A percentile compares a stretch with the other conserved stretches of the same genome.
Evolutionary conservation across 169 alveolate genomes (phyloP).

Genomic region (Eimeria brunetti): DNA sequence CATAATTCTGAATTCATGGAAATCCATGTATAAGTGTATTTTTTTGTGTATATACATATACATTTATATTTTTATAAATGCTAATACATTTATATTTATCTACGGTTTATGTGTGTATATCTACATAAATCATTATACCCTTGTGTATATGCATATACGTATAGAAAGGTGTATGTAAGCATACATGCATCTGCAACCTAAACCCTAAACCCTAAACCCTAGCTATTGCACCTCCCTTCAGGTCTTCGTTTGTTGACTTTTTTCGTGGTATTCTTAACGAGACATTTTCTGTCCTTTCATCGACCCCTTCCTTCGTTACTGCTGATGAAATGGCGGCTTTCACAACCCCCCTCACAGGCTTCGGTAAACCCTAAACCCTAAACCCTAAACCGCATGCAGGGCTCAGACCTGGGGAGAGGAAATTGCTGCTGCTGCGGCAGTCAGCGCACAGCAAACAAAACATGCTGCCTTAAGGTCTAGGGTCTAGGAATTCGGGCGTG

Average conservation of each 20-base stretch:
- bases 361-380: constrained; percentile 56
- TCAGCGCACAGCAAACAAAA: not conserved
- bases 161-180: not conserved
- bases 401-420: not conserved
- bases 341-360: constrained; percentile 51
- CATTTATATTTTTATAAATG: not conserved
- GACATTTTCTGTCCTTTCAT: constrained; percentile 75
- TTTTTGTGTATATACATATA: not conserved
- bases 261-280: constrained; percentile 59
- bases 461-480: not conserved
- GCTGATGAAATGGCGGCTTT: constrained; percentile 81
- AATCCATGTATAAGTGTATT: not conserved
- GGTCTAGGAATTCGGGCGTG: too few relatives aligned
- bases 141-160: constrained; percentile 24
- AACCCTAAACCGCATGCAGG: constrained; percentile 11
- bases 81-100: not conserved
- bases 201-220: constrained; percentile 1
- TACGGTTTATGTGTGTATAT: not conserved
- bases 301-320: constrained; percentile 54
- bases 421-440: not conserved
- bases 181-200: not conserved
- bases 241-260: constrained; percentile 38
- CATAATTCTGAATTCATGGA: not conserved
- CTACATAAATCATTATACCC: not conserved
- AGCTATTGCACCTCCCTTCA: not conserved